A percentile compares a stretch with the other conserved stretches of the same genome.
Conservation (phyloP, 495 filamentous ascomycete genomes). For the Lophium mytilinum region DNA sequence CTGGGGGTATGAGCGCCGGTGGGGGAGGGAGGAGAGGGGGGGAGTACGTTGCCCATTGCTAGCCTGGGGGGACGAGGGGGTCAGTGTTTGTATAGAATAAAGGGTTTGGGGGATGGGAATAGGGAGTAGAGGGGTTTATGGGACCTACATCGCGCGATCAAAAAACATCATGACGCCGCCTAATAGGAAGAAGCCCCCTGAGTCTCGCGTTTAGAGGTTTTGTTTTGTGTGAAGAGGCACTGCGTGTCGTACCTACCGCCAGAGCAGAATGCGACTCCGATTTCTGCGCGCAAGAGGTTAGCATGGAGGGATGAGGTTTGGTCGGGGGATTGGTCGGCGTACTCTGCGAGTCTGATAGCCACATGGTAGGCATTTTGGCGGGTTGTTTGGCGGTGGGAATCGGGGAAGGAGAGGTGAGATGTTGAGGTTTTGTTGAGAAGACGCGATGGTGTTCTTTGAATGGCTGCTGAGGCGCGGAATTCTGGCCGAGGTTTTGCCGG, state of each 20-base stretch:
- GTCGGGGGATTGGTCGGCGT: slow-evolving; percentile 34
- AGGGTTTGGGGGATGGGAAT: neutral
- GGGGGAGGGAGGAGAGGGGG: neutral
- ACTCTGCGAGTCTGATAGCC: slow-evolving; percentile 96
- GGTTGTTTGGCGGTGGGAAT: neutral
- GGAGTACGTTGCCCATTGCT: slow-evolving; percentile 76
- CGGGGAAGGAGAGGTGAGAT: neutral
- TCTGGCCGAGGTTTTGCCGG: neutral
- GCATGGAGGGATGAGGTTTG: neutral
- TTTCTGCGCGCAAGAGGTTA: slow-evolving; percentile 49
- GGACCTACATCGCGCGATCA: slow-evolving; percentile 77
- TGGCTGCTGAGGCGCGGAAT: neutral
- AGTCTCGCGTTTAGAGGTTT: neutral
- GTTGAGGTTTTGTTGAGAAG: neutral
- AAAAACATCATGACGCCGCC: slow-evolving; percentile 94
- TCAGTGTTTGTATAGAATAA: slow-evolving; percentile 4
- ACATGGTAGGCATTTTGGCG: slow-evolving; percentile 64
- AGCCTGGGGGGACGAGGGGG: slow-evolving; percentile 42
- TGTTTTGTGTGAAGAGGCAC: neutral
- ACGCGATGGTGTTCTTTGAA: neutral
- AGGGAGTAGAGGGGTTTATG: neutral
- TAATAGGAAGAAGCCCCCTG: slow-evolving; percentile 82
- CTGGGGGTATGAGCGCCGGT: slow-evolving; percentile 33
- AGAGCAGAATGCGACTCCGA: slow-evolving; percentile 91
- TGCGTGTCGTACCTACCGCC: slow-evolving; percentile 61